These are phyloP conservation scores for Artomyces pyxidatus DNA, from an alignment of 768 basidiomycete genomes.

Conservation along the genomic window DNA sequence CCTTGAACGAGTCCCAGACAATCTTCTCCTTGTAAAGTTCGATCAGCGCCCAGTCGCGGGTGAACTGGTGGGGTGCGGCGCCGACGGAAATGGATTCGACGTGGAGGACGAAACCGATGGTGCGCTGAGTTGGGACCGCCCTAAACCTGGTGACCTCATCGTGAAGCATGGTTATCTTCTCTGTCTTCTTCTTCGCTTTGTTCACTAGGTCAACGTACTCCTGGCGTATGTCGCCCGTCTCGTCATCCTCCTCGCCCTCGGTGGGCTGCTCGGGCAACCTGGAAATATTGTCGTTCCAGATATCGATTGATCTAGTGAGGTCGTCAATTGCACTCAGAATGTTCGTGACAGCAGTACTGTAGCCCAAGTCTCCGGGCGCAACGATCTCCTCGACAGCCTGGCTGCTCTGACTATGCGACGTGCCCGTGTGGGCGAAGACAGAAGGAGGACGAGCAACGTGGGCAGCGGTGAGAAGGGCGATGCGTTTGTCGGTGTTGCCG, in stretches of 20 bases:
- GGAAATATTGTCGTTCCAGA: constrained; percentile 17
- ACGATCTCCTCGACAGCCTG: constrained; percentile 6
- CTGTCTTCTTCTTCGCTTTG: constrained; percentile 19
- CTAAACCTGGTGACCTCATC: constrained; percentile 20
- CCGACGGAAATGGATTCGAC: constrained; percentile 21
- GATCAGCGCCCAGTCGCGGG: constrained; percentile 21
- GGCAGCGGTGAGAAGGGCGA: constrained; percentile 25
- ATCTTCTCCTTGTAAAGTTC: constrained; percentile 20
- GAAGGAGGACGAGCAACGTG: constrained; percentile 32
- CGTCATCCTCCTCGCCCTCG: constrained; percentile 16
- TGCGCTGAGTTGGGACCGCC: constrained; percentile 19
- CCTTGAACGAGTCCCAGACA: constrained; percentile 20
- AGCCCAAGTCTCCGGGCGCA: constrained; percentile 5
- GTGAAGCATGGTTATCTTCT: constrained; percentile 21
- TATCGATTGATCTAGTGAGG: constrained; percentile 2
- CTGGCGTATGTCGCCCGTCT: constrained; percentile 13
- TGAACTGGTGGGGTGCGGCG: constrained; percentile 19
- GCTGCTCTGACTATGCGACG: background rate
- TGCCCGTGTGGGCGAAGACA: constrained; percentile 19
- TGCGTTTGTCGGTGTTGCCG: constrained; percentile 16
- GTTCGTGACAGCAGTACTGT: constrained; percentile 3
- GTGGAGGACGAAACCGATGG: constrained; percentile 27
- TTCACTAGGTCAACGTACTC: constrained; percentile 18
- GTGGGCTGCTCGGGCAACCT: constrained; percentile 21
- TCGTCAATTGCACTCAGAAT: constrained; percentile 4